These are phyloP conservation scores for Eimeria sp. DNA, from an alignment of 169 alveolate genomes.

Conservation along the genomic window DNA sequence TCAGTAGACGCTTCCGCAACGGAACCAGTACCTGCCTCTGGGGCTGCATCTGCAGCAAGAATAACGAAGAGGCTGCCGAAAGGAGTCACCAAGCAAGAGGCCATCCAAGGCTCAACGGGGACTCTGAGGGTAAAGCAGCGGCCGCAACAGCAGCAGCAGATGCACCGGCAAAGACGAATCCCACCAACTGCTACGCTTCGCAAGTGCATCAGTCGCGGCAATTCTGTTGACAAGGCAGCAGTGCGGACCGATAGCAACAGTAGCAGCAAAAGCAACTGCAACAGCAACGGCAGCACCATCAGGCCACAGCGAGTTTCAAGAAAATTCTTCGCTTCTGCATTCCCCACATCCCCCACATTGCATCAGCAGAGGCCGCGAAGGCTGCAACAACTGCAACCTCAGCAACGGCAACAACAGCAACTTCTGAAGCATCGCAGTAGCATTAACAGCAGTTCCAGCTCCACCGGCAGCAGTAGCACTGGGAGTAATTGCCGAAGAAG, in stretches of 20 bases:
- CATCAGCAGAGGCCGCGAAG: not conserved
- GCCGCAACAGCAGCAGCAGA: conserved; percentile 16
- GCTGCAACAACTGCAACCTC: conserved; percentile 29
- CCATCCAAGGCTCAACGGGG: not conserved
- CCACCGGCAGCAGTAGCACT: not conserved
- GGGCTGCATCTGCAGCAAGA: not conserved
- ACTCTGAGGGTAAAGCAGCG: not conserved
- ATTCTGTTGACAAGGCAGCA: conserved; percentile 12
- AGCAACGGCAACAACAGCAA: conserved; percentile 18
- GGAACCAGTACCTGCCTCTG: not conserved
- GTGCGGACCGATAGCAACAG: conserved; percentile 12
- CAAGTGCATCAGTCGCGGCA: not conserved
- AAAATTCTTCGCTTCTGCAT: not conserved
- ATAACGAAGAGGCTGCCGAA: not conserved
- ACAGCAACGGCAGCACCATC: not conserved
- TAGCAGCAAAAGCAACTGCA: no score
- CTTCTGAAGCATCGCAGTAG: conserved; percentile 29
- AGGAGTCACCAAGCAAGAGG: not conserved
- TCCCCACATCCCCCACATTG: not conserved
- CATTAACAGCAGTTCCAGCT: conserved; percentile 5
- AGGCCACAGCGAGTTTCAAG: not conserved
- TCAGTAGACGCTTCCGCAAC: not conserved
- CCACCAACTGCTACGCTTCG: not conserved
- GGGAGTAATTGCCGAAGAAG: not conserved
- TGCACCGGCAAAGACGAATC: conserved; percentile 15